Base-by-base conservation (phyloP, 2,329 filamentous ascomycete genomes). In the Colletotrichum sp. region DNA sequence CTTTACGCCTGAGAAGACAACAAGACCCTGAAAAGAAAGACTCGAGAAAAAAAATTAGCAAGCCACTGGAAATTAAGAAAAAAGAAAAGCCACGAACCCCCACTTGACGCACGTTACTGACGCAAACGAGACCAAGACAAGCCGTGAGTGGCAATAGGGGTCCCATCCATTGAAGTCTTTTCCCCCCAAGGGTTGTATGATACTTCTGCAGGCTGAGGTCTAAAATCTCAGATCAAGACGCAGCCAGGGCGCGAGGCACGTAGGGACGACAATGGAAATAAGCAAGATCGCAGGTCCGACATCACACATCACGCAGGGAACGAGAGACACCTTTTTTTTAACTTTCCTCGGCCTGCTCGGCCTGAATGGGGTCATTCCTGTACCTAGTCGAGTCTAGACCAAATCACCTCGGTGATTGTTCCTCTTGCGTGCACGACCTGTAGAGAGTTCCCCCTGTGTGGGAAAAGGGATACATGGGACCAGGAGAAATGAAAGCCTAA, bases 291-390 rank as follows among this genome's bases (percentile, higher is more conserved):
- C 43, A 10, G n/a, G 43, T 22, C 18, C n/a, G 6, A 48, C 43
- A 22, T 48, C 43, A 58, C 27, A 58, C 25, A 58, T 28, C 55
- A 25, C 13, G 13, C 55, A 58, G 55, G 22, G 22, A 12, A 25
- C 58, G 3, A 55, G 30, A 48, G 22, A n/a, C 22, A 22, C 18
- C 27, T 39, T 8, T 43, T 16, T 36, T 64, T 74, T 13, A 30
- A 74, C 71, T 74, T 70, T 60, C 66, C 39, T 65, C 8, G 60
- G 66, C 71, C 43, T 71, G 34, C 71, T 74, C 32, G 60, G 71
- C 60, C 71, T 74, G 58, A 72, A 70, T 52, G 61, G 58, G 56
- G 62, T 67, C 61, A 75, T 75, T 72, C 55, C 72, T 30, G 39
- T 66, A 72, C 68, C 52, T 61, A 61, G 71, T 66, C 36, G 16